phyloP scores from a whole-genome alignment of 2,329 filamentous ascomycete genomes.

The Sporothrix variecibatus region DNA sequence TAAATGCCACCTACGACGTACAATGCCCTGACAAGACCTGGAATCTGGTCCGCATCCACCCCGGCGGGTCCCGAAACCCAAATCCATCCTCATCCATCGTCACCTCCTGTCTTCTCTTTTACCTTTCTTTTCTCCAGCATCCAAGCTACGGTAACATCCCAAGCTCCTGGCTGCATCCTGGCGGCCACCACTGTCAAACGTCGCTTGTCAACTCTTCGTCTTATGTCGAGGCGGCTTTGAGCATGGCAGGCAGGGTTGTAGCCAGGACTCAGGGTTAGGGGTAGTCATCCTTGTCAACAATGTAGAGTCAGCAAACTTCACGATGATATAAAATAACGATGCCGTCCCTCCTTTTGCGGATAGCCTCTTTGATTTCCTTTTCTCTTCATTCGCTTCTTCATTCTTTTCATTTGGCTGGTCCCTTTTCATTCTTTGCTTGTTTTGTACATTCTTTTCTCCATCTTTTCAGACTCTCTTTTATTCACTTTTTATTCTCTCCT shows the following conservation, averaged over 20 bases:
- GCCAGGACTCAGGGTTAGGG: background rate
- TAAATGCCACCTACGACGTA: too few species aligned
- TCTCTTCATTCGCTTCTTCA: background rate
- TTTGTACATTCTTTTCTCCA: background rate
- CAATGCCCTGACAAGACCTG: background rate
- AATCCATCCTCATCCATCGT: slow-evolving; percentile 1
- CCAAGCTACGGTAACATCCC: background rate
- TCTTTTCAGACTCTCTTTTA: background rate
- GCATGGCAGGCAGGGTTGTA: too few species aligned
- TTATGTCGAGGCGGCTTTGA: background rate
- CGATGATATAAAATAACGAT: slow-evolving; percentile 4
- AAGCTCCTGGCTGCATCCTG: background rate
- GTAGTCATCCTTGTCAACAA: background rate
- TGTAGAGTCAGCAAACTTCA: background rate
- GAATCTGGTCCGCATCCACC: background rate
- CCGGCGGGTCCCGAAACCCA: background rate
- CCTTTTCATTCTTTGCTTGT: background rate
- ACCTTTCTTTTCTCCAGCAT: background rate
- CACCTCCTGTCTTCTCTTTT: background rate
- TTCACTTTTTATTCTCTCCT: background rate
- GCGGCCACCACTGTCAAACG: background rate
- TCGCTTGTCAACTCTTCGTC: background rate
- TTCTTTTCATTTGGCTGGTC: background rate
- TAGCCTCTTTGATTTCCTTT: background rate
- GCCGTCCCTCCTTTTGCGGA: background rate